Base-by-base conservation (phyloP, 2,329 filamentous ascomycete species). In the Phaeosphaeriaceae sp. region DNA sequence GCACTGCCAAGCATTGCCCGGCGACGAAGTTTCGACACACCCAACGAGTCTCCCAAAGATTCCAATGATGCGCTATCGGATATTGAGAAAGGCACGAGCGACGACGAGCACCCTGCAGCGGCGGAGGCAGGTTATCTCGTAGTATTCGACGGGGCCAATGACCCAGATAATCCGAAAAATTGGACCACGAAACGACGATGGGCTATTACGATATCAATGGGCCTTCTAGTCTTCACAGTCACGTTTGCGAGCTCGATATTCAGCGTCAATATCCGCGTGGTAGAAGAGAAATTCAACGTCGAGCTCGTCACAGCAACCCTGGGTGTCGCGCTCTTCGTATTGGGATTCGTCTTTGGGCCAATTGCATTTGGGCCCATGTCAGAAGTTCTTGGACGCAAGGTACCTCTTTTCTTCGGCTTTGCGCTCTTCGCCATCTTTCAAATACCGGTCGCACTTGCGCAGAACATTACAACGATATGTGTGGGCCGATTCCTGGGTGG, bases 91-190 rank as follows among this genome's bases (percentile, higher is more conserved):
- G 57, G 51, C 3, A 36, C 40, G 22, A 40, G 22, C 19, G 24
- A 27, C 21, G 22, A 50, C 13, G 46, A 55, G 2, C 19, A 11
- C 3, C 54, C 48, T 11, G 3, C 48, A 40, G n/a, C 42, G 45
- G 10, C 27, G 44, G 49, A 57, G 3, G 82, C 56, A 19, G 25
- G 31, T 7, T 67, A 66, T 11, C 57, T 92, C 13, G 90, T 93
- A 20, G 88, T 91, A 55, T 93, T 92, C 65, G 89, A 92, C 7
- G 89, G 89, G 0, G 83, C 83, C 0, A 85, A 89, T 61, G 91
- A 93, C 74, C 87, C 87, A 0, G 91, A 90, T 67, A 82, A 84
- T 15, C 90, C 90, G 0, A 69, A 89, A 53, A 92, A 92, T 71
- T 93, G 91, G 91, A 81, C 84, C 0, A 84, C 84, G 41, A 79